phyloP scores from a whole-genome alignment of 306 rosid species.

The Pueraria montana region DNA sequence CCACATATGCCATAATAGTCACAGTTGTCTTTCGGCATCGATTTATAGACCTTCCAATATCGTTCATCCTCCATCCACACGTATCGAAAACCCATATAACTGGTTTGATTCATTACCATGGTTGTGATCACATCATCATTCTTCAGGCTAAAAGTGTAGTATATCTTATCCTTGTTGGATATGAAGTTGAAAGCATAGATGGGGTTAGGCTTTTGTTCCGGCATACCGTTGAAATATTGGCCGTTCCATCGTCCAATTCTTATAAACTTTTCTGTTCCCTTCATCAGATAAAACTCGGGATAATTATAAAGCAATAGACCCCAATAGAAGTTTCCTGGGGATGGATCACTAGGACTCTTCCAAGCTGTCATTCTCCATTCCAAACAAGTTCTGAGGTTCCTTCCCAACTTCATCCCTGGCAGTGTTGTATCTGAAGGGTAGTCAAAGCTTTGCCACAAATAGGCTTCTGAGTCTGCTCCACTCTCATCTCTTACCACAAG shows the following conservation, averaged over 20 bases:
- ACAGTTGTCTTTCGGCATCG: slow-evolving; percentile 48
- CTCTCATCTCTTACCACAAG: slow-evolving; percentile 51
- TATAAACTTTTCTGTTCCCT: slow-evolving; percentile 35
- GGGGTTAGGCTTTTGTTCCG: slow-evolving; percentile 32
- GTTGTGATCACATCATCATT: slow-evolving; percentile 41
- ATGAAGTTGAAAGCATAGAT: slow-evolving; percentile 11
- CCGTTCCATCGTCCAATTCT: slow-evolving; percentile 56
- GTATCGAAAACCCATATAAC: not conserved
- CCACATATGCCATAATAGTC: slow-evolving; percentile 53
- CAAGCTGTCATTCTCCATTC: slow-evolving; percentile 57
- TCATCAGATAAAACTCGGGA: slow-evolving; percentile 48
- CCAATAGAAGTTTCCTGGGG: slow-evolving; percentile 53
- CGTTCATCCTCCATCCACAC: slow-evolving; percentile 31
- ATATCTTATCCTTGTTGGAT: slow-evolving; percentile 42
- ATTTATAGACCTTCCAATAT: slow-evolving; percentile 40
- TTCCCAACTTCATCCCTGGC: slow-evolving; percentile 66
- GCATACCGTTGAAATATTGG: slow-evolving; percentile 35
- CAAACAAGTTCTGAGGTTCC: slow-evolving; percentile 55
- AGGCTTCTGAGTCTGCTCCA: not conserved
- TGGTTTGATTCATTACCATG: slow-evolving; percentile 44
- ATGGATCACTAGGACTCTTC: slow-evolving; percentile 60
- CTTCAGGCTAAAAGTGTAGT: not conserved
- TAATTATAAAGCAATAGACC: slow-evolving; percentile 23
- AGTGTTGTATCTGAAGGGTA: slow-evolving; percentile 67
- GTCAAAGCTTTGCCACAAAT: slow-evolving; percentile 70